Percentiles rank a stretch among this genome's conserved stretches.
Evolutionary conservation across 2,329 filamentous ascomycete species (phyloP).

Genomic region (Amylocarpus encephaloides): DNA sequence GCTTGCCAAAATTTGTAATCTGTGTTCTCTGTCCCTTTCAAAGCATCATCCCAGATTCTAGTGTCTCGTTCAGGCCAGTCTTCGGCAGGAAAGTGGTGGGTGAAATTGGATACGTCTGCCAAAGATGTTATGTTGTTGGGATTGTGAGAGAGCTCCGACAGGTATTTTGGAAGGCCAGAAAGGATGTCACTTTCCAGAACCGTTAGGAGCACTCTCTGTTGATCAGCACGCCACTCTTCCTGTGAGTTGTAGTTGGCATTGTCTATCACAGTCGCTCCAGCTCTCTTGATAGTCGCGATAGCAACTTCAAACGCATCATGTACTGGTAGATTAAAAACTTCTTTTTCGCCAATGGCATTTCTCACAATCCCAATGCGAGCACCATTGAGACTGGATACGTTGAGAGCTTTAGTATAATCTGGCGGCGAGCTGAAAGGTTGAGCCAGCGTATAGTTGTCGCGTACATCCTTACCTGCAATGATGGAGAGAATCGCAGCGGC

Average conservation of each 20-base stretch:
- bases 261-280: slow-evolving; percentile 55
- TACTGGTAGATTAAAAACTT: slow-evolving; percentile 34
- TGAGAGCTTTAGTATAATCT: slow-evolving; percentile 55
- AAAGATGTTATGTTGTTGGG: slow-evolving; percentile 10
- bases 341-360: slow-evolving; percentile 37
- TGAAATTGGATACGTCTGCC: slow-evolving; percentile 12
- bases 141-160: slow-evolving; percentile 42
- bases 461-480: slow-evolving; percentile 54
- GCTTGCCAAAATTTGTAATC: slow-evolving; percentile 48
- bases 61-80: slow-evolving; percentile 43
- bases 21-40: slow-evolving; percentile 49
- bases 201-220: slow-evolving; percentile 28
- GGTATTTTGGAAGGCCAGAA: slow-evolving; percentile 49
- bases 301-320: slow-evolving; percentile 50
- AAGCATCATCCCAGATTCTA: slow-evolving; percentile 44
- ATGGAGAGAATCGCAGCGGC: slow-evolving; percentile 55
- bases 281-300: slow-evolving; percentile 44
- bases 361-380: slow-evolving; percentile 59
- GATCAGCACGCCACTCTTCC: slow-evolving; percentile 32
- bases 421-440: slow-evolving; percentile 50
- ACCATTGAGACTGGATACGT: slow-evolving; percentile 44
- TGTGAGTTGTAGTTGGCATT: slow-evolving; percentile 52
- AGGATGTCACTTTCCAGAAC: slow-evolving; percentile 56
- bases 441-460: slow-evolving; percentile 58
- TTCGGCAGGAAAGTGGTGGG: slow-evolving; percentile 7